These are phyloP conservation scores for Stemphylium lycopersici DNA, from an alignment of 2,329 filamentous ascomycete species.

Conservation along the genomic window DNA sequence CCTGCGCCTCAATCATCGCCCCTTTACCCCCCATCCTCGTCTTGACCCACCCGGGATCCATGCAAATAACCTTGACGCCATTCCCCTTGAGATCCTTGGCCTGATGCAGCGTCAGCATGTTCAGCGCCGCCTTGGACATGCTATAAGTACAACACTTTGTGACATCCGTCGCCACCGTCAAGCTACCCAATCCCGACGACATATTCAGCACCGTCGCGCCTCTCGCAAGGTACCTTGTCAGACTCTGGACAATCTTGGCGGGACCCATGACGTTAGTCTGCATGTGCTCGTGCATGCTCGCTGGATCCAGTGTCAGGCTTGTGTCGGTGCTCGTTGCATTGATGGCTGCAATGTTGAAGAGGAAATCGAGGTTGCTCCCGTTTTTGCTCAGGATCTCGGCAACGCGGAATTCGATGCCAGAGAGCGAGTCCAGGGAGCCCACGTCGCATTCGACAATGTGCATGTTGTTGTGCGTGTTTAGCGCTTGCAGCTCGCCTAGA, in stretches of 20 bases:
- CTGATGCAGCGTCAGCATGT: constrained; percentile 54
- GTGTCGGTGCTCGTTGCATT: constrained; percentile 48
- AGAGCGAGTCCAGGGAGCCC: constrained; percentile 35
- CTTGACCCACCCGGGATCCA: constrained; percentile 56
- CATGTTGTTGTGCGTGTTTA: constrained; percentile 33
- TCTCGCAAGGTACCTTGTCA: constrained; percentile 40
- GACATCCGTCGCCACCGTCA: constrained; percentile 38
- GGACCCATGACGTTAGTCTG: constrained; percentile 57
- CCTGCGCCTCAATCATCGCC: constrained; percentile 47
- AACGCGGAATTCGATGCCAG: constrained; percentile 46
- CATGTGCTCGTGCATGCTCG: constrained; percentile 50
- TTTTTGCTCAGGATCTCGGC: constrained; percentile 41
- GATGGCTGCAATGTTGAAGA: constrained; percentile 53
- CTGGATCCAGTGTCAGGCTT: constrained; percentile 48
- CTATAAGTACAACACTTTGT: constrained; percentile 50
- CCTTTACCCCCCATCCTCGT: constrained; percentile 54
- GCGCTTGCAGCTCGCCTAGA: constrained; percentile 34
- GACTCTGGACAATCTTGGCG: constrained; percentile 52
- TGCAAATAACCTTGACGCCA: constrained; percentile 43
- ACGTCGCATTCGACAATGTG: constrained; percentile 53
- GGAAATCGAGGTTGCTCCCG: constrained; percentile 49
- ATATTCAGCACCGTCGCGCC: constrained; percentile 46
- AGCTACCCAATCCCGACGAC: constrained; percentile 41
- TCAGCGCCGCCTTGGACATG: constrained; percentile 54
- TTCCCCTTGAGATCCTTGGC: constrained; percentile 44